A percentile compares a stretch with the other conserved stretches of the same genome.
Evolutionary conservation across 257 asterid genomes (phyloP).

Genomic region (Solanum medicagineum): DNA sequence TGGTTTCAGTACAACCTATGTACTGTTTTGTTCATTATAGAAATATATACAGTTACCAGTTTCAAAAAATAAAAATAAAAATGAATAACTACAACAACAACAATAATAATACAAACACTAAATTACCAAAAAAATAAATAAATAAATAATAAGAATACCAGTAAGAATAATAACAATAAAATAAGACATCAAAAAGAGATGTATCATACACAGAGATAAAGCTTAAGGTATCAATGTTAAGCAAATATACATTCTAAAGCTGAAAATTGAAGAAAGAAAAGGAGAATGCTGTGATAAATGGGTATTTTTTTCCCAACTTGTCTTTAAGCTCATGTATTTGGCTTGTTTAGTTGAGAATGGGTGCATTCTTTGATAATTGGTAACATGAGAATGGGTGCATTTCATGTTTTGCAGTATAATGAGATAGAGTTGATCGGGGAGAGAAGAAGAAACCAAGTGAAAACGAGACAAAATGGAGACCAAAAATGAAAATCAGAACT

Average conservation of each 20-base stretch:
- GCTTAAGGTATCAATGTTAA: neutral
- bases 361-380: too few species aligned
- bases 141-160: neutral
- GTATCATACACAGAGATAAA: neutral
- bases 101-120: neutral
- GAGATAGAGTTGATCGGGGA: too few species aligned
- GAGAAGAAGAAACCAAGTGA: too few species aligned
- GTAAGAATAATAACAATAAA: neutral
- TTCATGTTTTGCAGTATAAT: too few species aligned
- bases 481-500: too few species aligned
- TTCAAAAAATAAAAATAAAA: neutral
- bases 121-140: neutral
- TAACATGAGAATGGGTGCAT: too few species aligned
- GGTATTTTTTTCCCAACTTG: too few species aligned
- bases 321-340: too few species aligned
- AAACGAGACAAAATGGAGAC: too few species aligned
- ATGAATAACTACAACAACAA: neutral
- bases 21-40: neutral
- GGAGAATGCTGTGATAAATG: neutral
- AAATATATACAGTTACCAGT: neutral
- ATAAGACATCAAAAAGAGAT: neutral
- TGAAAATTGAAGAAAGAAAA: neutral
- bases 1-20: neutral
- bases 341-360: too few species aligned
- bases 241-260: neutral